A percentile compares a stretch with the other conserved stretches of the same genome.
Conservation (phyloP, 805 yeast species). For the Limtongia smithiae region DNA sequence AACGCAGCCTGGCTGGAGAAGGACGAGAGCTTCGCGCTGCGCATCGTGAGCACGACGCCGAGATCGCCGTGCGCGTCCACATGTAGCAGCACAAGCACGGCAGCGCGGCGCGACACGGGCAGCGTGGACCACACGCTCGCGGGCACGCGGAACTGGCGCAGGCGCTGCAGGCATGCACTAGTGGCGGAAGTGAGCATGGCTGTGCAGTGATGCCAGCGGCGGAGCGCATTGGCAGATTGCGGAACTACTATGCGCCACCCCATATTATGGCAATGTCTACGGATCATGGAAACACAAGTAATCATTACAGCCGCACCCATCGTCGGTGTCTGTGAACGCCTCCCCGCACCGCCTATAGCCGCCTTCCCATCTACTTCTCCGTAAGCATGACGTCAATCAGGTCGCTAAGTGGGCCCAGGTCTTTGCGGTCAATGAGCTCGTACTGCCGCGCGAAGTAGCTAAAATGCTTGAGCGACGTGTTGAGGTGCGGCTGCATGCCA, state of each 20-base stretch:
- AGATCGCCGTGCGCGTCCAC: constrained; percentile 62
- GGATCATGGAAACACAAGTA: too few species aligned
- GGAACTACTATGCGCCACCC: too few species aligned
- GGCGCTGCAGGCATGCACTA: constrained; percentile 23
- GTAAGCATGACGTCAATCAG: constrained; percentile 65
- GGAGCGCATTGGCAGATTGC: too few species aligned
- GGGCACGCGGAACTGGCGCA: constrained; percentile 19
- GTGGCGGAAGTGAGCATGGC: too few species aligned
- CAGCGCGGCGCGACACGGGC: constrained; percentile 68
- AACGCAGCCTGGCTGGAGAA: constrained; percentile 89
- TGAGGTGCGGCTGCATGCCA: constrained; percentile 86
- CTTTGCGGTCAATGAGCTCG: constrained; percentile 68
- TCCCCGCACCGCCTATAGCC: background rate
- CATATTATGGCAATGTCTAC: too few species aligned
- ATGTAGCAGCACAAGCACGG: constrained; percentile 73
- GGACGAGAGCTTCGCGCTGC: constrained; percentile 63
- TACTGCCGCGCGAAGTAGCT: constrained; percentile 84
- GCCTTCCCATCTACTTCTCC: constrained; percentile 5
- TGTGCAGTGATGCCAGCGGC: too few species aligned
- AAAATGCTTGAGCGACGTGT: constrained; percentile 92
- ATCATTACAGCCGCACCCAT: background rate
- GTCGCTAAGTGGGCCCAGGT: constrained; percentile 89
- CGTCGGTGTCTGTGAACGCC: background rate
- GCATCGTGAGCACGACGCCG: constrained; percentile 70
- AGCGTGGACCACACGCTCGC: constrained; percentile 47